Evolutionary conservation across 345 rosid genomes (phyloP), one percentile per base, ranked within the genome.

Genomic region (Nasturtium officinale): DNA sequence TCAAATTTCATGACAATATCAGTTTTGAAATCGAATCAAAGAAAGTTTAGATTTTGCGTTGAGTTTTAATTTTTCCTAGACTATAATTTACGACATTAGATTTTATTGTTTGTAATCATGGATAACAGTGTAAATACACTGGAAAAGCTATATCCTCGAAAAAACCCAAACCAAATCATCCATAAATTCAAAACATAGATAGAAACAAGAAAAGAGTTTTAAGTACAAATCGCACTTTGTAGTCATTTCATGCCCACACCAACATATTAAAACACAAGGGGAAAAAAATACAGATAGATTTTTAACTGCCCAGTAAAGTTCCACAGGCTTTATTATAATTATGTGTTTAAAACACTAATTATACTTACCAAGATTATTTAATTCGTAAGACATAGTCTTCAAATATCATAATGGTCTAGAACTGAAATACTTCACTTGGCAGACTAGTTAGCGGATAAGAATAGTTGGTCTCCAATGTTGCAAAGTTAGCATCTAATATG

Each of bases 391-490:
- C 70, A 65, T 57, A 71, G 64, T 65, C 68, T 66, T 60, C 57
- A 65, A 77, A 71, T 56, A 71, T 26, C 61, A 26, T 71, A 64
- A 64, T 65, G 43, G 78, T 71, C 70, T 87, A 83, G 65, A 48
- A 84, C 59, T 86, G 87, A 82, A 86, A 87, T 66, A 85, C 72
- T 23, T 83, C 90, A 79, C 80, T 84, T 42, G 85, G 87, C 78
- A 82, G 87, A 76, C 82, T 79, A 42, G 85, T 85, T 77, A 85
- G 89, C 67, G 90, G 97, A 61, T 80, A 76, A 55, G 89, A 81
- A 83, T 68, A 60, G 71, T 67, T 71, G 68, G 77, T 67, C 48
- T 77, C 78, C 78, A 82, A 62, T 60, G 85, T 67, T 65, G 72
- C 83, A 33, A 81, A 61, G 83, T 80, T 78, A 77, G 85, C 75